A percentile compares a stretch with the other conserved stretches of the same genome.
Conservation (phyloP, 1,139 yeast species). For the Keqinozyma sinolaborantium region DNA sequence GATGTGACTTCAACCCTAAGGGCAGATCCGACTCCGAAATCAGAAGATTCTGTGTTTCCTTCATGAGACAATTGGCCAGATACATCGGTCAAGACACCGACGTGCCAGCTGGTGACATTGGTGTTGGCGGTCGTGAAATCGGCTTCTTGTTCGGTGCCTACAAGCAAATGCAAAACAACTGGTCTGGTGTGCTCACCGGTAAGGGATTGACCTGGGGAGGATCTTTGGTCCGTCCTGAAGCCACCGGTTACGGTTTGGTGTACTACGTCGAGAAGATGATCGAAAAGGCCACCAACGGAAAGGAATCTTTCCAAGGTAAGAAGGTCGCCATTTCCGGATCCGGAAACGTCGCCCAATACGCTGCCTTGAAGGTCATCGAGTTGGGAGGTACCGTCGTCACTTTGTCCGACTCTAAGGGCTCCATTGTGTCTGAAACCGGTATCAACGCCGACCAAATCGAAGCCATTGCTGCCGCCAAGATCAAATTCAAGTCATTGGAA, state of each 20-base stretch:
- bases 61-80: constrained; percentile 93
- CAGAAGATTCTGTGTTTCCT: constrained; percentile 93
- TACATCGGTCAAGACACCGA: constrained; percentile 97
- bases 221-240: constrained; percentile 97
- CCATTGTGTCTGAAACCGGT: constrained; percentile 74
- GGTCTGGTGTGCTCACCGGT: constrained; percentile 98
- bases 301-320: constrained; percentile 87
- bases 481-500: constrained; percentile 73
- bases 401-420: constrained; percentile 91
- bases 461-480: constrained; percentile 77
- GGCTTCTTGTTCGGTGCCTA: constrained; percentile 94
- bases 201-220: constrained; percentile 99
- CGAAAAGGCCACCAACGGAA: constrained; percentile 85
- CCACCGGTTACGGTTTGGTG: constrained; percentile 96
- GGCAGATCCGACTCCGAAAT: constrained; percentile 90
- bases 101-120: constrained; percentile 97
- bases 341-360: constrained; percentile 99
- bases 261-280: constrained; percentile 98
- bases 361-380: constrained; percentile 95
- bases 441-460: constrained; percentile 78
- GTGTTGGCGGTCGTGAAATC: constrained; percentile 88
- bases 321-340: constrained; percentile 96
- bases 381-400: constrained; percentile 95
- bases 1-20: constrained; percentile 96
- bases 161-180: constrained; percentile 86